phyloP scores from a whole-genome alignment of 2,329 filamentous ascomycete genomes.

The Allantophomopsis lycopodina region DNA sequence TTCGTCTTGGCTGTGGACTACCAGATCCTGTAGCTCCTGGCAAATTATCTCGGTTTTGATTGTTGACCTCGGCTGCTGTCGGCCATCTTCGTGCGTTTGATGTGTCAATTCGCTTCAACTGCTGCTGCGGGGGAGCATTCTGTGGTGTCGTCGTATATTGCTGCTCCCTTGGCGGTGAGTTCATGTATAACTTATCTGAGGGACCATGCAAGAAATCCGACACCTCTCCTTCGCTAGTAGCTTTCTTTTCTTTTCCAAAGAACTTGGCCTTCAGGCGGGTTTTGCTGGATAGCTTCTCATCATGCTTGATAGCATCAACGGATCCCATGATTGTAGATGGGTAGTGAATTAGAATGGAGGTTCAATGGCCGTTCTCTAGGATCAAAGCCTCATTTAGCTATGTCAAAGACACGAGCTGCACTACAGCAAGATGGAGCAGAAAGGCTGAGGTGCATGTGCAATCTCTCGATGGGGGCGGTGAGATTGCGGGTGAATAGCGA shows the following conservation, averaged over 20 bases:
- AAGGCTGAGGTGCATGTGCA: no score
- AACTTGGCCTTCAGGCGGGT: constrained; percentile 45
- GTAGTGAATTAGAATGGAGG: no score
- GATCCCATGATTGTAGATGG: no score
- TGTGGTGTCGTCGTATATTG: constrained; percentile 21
- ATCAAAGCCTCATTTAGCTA: no score
- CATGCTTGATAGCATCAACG: background rate
- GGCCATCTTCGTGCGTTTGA: constrained; percentile 34
- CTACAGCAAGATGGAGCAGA: no score
- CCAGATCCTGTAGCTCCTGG: constrained; percentile 15
- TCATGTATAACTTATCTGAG: constrained; percentile 38
- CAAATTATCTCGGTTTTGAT: constrained; percentile 3
- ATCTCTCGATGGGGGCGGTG: no score
- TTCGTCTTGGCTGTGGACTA: constrained; percentile 18
- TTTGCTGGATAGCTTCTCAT: constrained; percentile 4
- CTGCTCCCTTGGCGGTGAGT: constrained; percentile 25
- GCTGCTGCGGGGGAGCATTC: constrained; percentile 6
- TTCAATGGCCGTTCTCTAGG: no score
- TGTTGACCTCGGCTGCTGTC: constrained; percentile 26
- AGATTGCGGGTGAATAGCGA: no score
- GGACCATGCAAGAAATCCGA: constrained; percentile 45
- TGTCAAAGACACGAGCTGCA: no score
- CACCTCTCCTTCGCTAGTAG: constrained; percentile 30
- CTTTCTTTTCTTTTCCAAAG: constrained; percentile 21
- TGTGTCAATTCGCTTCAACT: constrained; percentile 26